Percentiles rank a stretch among this genome's conserved stretches.
Conservation (phyloP, 257 asterid species). For the Solanum okadae region DNA sequence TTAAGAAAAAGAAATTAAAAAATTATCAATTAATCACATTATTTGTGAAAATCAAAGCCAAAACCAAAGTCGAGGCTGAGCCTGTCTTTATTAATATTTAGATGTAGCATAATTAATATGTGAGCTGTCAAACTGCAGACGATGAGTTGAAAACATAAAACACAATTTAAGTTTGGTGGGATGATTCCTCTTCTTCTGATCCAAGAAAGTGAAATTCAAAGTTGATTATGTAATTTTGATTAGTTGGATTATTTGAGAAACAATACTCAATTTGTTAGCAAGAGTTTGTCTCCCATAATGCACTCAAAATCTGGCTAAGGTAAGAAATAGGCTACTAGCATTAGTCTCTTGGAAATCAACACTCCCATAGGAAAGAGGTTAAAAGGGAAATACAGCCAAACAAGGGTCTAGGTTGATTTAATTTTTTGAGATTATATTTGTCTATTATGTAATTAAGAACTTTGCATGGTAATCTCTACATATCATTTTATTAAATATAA, state of each 20-base stretch:
- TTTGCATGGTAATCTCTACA: neutral
- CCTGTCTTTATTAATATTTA: no score
- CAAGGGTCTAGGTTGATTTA: neutral
- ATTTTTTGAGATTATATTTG: neutral
- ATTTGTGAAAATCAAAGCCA: no score
- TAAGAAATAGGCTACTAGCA: neutral
- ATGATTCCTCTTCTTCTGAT: neutral
- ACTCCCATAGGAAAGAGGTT: neutral
- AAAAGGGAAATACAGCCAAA: neutral
- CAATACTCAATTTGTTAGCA: neutral
- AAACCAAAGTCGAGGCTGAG: no score
- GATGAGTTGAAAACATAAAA: neutral
- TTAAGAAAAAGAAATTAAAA: no score
- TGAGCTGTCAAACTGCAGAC: neutral
- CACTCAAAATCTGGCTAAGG: neutral
- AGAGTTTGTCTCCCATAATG: neutral
- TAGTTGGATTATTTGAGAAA: neutral
- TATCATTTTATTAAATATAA: neutral
- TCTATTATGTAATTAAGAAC: neutral
- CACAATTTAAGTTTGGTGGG: neutral
- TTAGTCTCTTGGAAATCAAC: neutral
- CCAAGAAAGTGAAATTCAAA: neutral
- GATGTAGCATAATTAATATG: neutral
- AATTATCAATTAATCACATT: no score
- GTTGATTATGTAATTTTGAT: neutral